A percentile compares a stretch with the other conserved stretches of the same genome.
Evolutionary conservation across 345 rosid species (phyloP).

Genomic region (Cochlearia excelsa): DNA sequence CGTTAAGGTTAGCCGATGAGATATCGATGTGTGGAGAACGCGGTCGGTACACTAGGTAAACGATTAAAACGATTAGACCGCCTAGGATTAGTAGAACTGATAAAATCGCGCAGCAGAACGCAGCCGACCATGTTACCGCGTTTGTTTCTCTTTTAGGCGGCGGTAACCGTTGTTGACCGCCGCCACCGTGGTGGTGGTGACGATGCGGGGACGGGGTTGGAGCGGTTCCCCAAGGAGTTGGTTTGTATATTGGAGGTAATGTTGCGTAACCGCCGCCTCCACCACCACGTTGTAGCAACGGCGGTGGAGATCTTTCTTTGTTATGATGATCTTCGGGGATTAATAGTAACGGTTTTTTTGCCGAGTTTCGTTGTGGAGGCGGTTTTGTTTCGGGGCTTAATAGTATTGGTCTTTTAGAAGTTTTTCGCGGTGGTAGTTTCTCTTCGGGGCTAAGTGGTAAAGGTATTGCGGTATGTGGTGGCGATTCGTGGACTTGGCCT

Average conservation of each 20-base stretch:
- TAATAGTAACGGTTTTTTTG: conserved; percentile 22
- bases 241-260: conserved; percentile 36
- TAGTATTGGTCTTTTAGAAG: conserved; percentile 10
- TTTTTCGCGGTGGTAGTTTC: conserved; percentile 9
- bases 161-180: conserved; percentile 16
- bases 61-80: conserved; percentile 61
- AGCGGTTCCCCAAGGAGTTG: conserved; percentile 31
- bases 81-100: conserved; percentile 63
- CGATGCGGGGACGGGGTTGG: conserved; percentile 35
- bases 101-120: conserved; percentile 63
- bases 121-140: conserved; percentile 56
- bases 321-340: conserved; percentile 29
- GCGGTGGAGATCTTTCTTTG: conserved; percentile 5
- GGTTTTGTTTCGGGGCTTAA: conserved; percentile 16
- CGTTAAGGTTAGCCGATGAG: conserved; percentile 62
- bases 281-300: conserved; percentile 5
- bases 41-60: conserved; percentile 84
- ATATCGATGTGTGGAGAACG: conserved; percentile 63
- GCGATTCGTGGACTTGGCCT: conserved; percentile 22
- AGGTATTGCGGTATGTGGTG: conserved; percentile 18
- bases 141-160: conserved; percentile 37
- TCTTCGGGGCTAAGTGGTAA: conserved; percentile 37
- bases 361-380: conserved; percentile 3
- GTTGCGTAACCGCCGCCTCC: conserved; percentile 28
- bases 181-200: neutral